Evolutionary conservation across 2,329 filamentous ascomycete species (phyloP).

Genomic region (Trichoderma sp.): DNA sequence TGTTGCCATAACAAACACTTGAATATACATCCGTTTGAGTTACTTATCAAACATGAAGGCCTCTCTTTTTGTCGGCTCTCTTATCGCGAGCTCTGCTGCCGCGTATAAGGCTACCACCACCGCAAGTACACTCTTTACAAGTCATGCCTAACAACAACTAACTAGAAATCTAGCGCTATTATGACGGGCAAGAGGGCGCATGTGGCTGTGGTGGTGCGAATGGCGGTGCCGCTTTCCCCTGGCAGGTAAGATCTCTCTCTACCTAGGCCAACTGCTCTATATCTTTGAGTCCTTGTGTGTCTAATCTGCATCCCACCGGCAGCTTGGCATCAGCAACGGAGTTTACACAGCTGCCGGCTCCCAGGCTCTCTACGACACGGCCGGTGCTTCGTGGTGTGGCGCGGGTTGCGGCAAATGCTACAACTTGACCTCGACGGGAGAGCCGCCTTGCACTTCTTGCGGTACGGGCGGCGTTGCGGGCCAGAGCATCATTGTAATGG

Average conservation of each 20-base stretch:
- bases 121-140: background rate
- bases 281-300: background rate
- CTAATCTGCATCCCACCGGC: background rate
- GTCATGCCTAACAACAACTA: background rate
- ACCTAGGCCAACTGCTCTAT: background rate
- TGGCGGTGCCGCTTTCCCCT: slow-evolving; percentile 4
- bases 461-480: slow-evolving; percentile 10
- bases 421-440: slow-evolving; percentile 8
- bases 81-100: background rate
- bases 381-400: slow-evolving; percentile 15
- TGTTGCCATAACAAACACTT: background rate
- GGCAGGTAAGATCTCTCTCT: background rate
- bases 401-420: slow-evolving; percentile 20
- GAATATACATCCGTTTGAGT: background rate
- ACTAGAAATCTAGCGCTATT: background rate
- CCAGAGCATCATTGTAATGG: slow-evolving; percentile 20
- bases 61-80: background rate
- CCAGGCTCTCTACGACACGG: slow-evolving; percentile 17
- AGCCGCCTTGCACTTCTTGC: slow-evolving; percentile 12
- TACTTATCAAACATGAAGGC: background rate
- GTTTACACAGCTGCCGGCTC: slow-evolving; percentile 18
- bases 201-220: slow-evolving; percentile 13
- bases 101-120: slow-evolving; percentile 17
- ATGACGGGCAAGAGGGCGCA: slow-evolving; percentile 10
- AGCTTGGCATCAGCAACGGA: slow-evolving; percentile 11